Conservation (phyloP, 495 filamentous ascomycete species). For the Chaetomium cochliodes region DNA sequence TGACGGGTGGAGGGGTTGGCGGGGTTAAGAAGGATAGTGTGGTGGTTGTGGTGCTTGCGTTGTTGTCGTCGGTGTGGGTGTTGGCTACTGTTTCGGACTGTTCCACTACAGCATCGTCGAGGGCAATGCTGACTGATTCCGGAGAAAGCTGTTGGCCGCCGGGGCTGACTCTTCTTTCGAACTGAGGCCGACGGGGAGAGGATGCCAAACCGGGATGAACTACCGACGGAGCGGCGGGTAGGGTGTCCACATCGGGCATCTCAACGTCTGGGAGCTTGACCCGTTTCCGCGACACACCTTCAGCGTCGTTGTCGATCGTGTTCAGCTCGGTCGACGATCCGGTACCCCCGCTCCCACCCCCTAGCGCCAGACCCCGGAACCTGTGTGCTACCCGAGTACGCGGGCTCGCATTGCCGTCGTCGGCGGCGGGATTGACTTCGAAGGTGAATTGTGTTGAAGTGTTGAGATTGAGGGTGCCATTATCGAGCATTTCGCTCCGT, state of each 20-base stretch:
- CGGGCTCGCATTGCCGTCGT: conserved; percentile 55
- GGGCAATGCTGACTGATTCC: conserved; percentile 22
- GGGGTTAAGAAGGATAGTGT: conserved; percentile 16
- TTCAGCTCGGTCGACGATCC: conserved; percentile 29
- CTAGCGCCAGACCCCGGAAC: conserved; percentile 61
- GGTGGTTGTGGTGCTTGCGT: conserved; percentile 4
- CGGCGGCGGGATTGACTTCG: conserved; percentile 32
- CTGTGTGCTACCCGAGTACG: conserved; percentile 61
- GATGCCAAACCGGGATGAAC: not conserved
- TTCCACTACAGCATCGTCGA: conserved; percentile 35
- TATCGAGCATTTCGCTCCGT: conserved; percentile 36
- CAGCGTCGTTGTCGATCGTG: conserved; percentile 22
- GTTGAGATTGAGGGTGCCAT: conserved; percentile 25
- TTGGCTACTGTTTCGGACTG: conserved; percentile 29
- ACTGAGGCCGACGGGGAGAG: not conserved
- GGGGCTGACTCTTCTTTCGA: not conserved
- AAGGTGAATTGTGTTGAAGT: conserved; percentile 39
- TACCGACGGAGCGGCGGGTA: not conserved
- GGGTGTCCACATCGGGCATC: conserved; percentile 23
- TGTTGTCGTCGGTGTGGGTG: conserved; percentile 8
- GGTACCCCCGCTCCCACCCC: conserved; percentile 47
- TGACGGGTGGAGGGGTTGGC: conserved; percentile 8
- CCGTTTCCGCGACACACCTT: conserved; percentile 39
- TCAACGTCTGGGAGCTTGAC: conserved; percentile 35
- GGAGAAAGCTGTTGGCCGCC: conserved; percentile 4